These are phyloP conservation scores for Senna siamea DNA, from an alignment of 306 rosid species.

Conservation along the genomic window DNA sequence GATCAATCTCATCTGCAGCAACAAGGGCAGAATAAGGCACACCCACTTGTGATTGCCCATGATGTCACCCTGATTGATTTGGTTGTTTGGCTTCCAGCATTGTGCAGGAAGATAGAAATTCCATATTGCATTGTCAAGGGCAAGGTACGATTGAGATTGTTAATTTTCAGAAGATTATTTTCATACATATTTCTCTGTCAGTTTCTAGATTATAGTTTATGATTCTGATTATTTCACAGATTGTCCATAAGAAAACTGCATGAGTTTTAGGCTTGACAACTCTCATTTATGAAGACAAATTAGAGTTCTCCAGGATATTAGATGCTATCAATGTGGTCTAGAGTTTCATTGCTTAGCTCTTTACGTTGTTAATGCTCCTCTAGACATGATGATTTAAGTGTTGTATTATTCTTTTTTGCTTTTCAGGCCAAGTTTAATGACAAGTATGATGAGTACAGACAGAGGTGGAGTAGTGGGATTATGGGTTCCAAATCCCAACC, in stretches of 20 bases:
- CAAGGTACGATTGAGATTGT: no score
- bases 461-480: constrained; percentile 87
- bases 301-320: constrained; percentile 74
- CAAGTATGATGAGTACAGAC: constrained; percentile 76
- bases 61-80: constrained; percentile 57
- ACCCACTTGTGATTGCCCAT: no score
- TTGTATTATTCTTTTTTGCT: neutral
- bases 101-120: constrained; percentile 67
- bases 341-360: neutral
- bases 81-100: constrained; percentile 67
- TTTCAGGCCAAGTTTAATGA: constrained; percentile 83
- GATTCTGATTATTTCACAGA: no score
- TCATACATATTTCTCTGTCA: no score
- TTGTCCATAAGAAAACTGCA: constrained; percentile 81
- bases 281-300: constrained; percentile 76
- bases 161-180: no score
- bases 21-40: no score
- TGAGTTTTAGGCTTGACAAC: constrained; percentile 81
- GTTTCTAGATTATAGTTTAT: no score
- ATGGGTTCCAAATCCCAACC: constrained; percentile 94
- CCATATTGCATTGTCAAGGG: no score
- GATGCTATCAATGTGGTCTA: constrained; percentile 71
- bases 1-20: constrained; percentile 40
- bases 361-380: neutral
- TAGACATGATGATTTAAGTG: neutral